phyloP scores from a whole-genome alignment of 2,329 filamentous ascomycete genomes.

The Canariomyces notabilis region DNA sequence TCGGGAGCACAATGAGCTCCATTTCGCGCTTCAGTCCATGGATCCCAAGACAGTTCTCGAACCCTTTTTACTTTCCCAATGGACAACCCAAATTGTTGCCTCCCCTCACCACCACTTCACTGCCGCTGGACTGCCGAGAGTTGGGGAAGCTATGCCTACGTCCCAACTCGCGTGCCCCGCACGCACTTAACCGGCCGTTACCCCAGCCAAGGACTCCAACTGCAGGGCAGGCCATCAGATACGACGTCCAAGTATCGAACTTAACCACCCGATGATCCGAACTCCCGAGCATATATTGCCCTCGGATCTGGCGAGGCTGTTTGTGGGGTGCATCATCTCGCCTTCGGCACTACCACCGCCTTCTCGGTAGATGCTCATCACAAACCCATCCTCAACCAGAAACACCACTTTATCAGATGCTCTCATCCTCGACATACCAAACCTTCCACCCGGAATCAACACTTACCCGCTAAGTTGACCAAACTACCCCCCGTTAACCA shows the following conservation, averaged over 20 bases:
- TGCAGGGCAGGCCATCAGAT: slow-evolving; percentile 2
- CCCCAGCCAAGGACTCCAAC: slow-evolving; percentile 2
- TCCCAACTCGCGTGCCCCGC: slow-evolving; percentile 10
- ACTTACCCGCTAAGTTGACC: no score
- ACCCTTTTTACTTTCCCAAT: neutral
- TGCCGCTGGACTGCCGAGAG: slow-evolving; percentile 19
- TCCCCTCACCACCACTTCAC: neutral
- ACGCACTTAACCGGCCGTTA: slow-evolving; percentile 14
- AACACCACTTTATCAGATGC: no score
- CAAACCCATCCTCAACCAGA: neutral
- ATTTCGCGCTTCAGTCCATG: no score
- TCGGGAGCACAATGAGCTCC: no score
- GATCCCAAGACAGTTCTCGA: no score
- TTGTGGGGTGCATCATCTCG: slow-evolving; percentile 7
- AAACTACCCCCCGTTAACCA: no score
- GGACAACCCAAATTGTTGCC: no score
- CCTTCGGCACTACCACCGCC: neutral
- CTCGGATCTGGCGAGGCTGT: no score
- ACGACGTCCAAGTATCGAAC: slow-evolving; percentile 12
- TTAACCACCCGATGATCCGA: no score
- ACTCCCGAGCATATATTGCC: slow-evolving; percentile 10
- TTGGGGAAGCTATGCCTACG: slow-evolving; percentile 16
- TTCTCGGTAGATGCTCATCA: neutral
- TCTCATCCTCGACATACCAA: no score
- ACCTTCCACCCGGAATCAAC: no score